Base-by-base conservation (phyloP, 306 rosid species). In the Boehmeria nivea region DNA sequence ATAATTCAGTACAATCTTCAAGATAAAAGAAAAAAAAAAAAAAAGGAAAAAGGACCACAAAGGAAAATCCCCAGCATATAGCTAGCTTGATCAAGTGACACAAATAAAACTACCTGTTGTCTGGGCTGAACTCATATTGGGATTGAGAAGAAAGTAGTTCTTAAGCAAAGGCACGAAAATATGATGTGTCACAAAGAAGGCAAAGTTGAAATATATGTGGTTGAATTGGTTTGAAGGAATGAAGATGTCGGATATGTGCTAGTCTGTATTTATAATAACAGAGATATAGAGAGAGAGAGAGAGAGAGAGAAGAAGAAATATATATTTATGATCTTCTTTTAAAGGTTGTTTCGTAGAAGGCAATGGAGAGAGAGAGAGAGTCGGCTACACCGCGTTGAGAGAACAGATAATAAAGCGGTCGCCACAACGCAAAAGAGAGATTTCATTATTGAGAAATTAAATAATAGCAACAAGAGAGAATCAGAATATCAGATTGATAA, bases 41-140 rank as follows among this genome's bases (percentile, higher is more conserved):
- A 43, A 13, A 16, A 17, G 1, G 25, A 15, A 2, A 8, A 15
- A 22, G 14, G 37, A 40, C n/a, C 10, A 28, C 3, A 15, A 19
- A 15, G 10, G 18, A 13, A 26, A 6, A 2, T 16, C 3, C 1
- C n/a, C n/a, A n/a, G n/a, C n/a, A n/a, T n/a, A n/a, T n/a, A n/a
- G n/a, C n/a, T n/a, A n/a, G n/a, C n/a, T n/a, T n/a, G n/a, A n/a
- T n/a, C n/a, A n/a, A n/a, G n/a, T n/a, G n/a, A n/a, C n/a, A n/a
- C n/a, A n/a, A n/a, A n/a, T n/a, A n/a, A n/a, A 36, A 18, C 25
- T 56, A 76, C 78, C 81, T 72, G 63, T 11, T 54, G 67, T 50
- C 62, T 72, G 65, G 34, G 22, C 46, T 34, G 82, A 68, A 60
- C 62, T 72, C 78, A 76, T 76, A 21, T 72, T 67, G 25, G 58